phyloP scores from a whole-genome alignment of 2,329 filamentous ascomycete species.

The Chaetomiaceae sp. region DNA sequence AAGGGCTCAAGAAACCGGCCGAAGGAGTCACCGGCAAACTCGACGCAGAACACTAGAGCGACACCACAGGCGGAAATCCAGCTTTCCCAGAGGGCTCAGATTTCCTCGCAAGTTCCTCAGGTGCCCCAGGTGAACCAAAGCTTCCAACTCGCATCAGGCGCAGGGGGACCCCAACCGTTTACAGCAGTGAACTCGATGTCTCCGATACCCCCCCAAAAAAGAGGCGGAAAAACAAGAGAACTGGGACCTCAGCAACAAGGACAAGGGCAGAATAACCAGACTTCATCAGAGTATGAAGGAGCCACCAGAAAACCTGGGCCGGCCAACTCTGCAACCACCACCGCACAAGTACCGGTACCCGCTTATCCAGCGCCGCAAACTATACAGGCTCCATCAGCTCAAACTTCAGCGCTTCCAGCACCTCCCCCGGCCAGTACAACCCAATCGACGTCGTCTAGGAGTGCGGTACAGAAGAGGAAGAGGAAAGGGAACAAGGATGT shows the following conservation, averaged over 20 bases:
- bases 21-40: conserved; percentile 30
- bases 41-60: background rate
- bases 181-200: conserved; percentile 19
- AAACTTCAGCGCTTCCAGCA: conserved; percentile 7
- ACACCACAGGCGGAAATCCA: background rate
- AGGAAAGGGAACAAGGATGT: conserved; percentile 25
- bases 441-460: conserved; percentile 7
- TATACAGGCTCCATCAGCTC: conserved; percentile 3
- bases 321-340: conserved; percentile 1
- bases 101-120: conserved; percentile 4
- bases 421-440: conserved; percentile 13
- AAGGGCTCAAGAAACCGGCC: conserved; percentile 51
- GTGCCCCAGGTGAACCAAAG: background rate
- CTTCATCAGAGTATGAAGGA: background rate
- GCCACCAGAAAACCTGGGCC: background rate
- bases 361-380: conserved; percentile 2
- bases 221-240: conserved; percentile 41
- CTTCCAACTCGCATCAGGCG: background rate
- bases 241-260: conserved; percentile 38
- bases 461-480: conserved; percentile 31
- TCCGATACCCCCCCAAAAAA: conserved; percentile 19
- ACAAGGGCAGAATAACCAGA: background rate
- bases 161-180: conserved; percentile 18
- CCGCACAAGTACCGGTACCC: background rate
- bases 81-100: background rate